Evolutionary conservation across 1,284 basidiomycete species (phyloP).

Genomic region (Ganoderma resinaceum): DNA sequence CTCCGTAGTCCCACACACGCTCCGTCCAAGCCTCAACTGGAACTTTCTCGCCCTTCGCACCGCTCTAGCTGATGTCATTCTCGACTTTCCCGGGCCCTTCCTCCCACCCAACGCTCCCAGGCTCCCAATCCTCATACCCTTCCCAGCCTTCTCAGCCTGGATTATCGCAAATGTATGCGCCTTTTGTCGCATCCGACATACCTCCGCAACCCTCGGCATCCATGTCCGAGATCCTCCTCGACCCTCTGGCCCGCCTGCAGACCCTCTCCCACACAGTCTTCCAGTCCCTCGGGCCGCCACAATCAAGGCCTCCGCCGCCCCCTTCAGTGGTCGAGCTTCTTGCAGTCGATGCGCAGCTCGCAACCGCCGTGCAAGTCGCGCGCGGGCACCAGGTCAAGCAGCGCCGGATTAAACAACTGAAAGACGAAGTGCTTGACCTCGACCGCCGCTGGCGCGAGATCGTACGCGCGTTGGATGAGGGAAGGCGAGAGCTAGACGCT

Average conservation of each 20-base stretch:
- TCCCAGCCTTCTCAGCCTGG: conserved; percentile 10
- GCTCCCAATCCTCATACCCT: conserved; percentile 1
- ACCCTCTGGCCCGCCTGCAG: conserved; percentile 68
- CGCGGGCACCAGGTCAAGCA: conserved; percentile 78
- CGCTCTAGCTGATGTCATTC: conserved; percentile 3
- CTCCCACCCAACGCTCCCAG: not conserved
- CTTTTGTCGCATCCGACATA: not conserved
- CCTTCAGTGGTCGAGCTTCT: conserved; percentile 70
- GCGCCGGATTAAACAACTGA: conserved; percentile 70
- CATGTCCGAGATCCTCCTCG: conserved; percentile 59
- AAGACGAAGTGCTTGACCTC: conserved; percentile 70
- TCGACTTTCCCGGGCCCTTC: conserved; percentile 6
- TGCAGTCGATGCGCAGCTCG: conserved; percentile 65
- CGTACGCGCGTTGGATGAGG: conserved; percentile 65
- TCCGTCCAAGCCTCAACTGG: not conserved
- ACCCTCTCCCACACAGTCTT: conserved; percentile 74
- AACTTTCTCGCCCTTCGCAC: not conserved
- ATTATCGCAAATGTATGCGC: conserved; percentile 19
- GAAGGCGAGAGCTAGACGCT: conserved; percentile 69
- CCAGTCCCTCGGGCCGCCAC: conserved; percentile 70
- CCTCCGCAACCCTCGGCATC: conserved; percentile 32
- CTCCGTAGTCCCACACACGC: too few relatives aligned
- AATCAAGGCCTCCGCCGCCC: conserved; percentile 64
- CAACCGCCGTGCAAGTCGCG: conserved; percentile 68
- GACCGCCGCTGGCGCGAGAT: conserved; percentile 72